Base-by-base conservation (phyloP, 2,329 filamentous ascomycete species). In the Endocalyx cinctus region DNA sequence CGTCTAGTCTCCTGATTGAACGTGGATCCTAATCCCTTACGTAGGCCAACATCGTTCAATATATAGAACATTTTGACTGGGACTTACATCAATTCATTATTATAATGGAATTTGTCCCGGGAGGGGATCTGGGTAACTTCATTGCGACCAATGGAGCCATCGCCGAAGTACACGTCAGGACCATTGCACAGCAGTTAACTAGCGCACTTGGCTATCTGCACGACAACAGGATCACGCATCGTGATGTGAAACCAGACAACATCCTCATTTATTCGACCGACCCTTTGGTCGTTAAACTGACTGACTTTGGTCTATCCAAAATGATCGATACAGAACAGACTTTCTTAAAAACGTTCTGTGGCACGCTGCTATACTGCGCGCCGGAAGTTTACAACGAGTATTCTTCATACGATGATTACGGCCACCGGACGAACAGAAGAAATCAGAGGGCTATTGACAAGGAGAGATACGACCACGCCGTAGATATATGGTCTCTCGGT, bases 221-320 rank as follows among this genome's bases (percentile, higher is more conserved):
- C 58, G 69, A 72, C 33, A 82, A 84, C 50, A 87, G 84, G 53
- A 96, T 98, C 48, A 97, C 90, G 0, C 92, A 98, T 62, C 84
- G 92, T n/a, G 92, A 98, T 59, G 88, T 98, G 54, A 98, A 98
- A 57, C 92, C 92, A 0, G 92, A 98, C 67, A 98, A 98, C 52
- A 96, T 98, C 40, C 70, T 98, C 25, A 85, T 97, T 46, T 71
- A 80, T 10, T 82, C 79, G 1, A 57, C 77, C 8, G 68, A 82
- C 5, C 88, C 89, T 0, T 76, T 95, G 30, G 70, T 77, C 11
- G 83, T 97, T 48, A 97, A 98, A 60, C 69, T 98, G 11, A 95
- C 92, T 0, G 92, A 98, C 56, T 98, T 98, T 64, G 92, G 92
- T 4, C 66, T 98, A 5, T 97, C 92, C 3, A 98, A 98, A 57